Conservation (phyloP, 129 eudicot species). For the Flaveria sonorensis region DNA sequence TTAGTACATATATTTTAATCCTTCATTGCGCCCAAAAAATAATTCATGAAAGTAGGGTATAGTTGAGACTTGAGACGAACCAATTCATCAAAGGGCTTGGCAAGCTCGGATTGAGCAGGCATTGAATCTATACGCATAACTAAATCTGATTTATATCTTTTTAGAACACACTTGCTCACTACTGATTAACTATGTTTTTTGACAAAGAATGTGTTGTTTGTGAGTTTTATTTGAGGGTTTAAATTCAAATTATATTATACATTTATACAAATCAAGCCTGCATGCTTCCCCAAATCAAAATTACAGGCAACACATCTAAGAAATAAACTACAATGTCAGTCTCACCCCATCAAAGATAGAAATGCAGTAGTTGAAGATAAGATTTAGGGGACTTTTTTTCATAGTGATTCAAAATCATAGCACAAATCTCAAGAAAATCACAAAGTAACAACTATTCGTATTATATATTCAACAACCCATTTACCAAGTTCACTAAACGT, state of each 20-base stretch:
- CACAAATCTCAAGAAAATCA: conserved; percentile 2
- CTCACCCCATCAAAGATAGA: neutral
- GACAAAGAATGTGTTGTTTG: conserved; percentile 2
- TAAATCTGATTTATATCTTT: neutral
- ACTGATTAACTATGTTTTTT: neutral
- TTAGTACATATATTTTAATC: conserved; percentile 7
- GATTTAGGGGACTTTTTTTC: neutral
- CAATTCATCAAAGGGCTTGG: no score
- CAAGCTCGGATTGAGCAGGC: no score
- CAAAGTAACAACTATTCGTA: neutral
- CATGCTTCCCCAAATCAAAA: no score
- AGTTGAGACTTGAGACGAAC: no score
- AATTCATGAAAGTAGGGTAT: neutral
- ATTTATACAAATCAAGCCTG: neutral
- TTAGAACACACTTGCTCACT: neutral
- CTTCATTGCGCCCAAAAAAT: neutral
- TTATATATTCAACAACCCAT: neutral
- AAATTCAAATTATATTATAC: neutral
- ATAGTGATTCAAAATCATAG: neutral
- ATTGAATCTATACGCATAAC: no score
- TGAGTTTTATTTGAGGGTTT: neutral
- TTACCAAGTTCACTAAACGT: neutral
- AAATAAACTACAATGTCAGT: no score
- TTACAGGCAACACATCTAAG: no score
- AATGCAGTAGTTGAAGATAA: neutral